Conservation (phyloP, 2,329 filamentous ascomycete genomes). For the Arthroderma sp. region DNA sequence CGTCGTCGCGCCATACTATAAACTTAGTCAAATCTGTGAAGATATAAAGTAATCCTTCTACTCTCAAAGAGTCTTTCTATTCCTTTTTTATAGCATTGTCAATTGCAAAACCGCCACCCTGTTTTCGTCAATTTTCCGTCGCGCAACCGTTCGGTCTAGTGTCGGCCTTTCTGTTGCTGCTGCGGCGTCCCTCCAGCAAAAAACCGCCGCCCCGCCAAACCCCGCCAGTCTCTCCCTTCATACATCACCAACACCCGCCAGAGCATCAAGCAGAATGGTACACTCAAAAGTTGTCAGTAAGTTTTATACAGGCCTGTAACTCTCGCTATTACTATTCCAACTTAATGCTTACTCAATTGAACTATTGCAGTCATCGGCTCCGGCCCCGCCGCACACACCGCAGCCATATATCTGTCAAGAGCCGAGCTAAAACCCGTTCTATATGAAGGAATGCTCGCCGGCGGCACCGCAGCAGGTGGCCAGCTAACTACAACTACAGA, state of each 20-base stretch:
- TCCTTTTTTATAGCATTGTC: background rate
- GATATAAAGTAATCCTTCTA: background rate
- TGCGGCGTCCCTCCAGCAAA: slow-evolving; percentile 54
- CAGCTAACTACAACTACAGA: slow-evolving; percentile 98
- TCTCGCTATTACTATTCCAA: background rate
- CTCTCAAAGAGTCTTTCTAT: background rate
- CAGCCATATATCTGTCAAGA: slow-evolving; percentile 87
- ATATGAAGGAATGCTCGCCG: slow-evolving; percentile 96
- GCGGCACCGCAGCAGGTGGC: slow-evolving; percentile 88
- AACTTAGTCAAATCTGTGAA: background rate
- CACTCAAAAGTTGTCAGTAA: slow-evolving; percentile 84
- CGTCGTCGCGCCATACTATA: background rate
- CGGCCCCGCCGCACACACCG: slow-evolving; percentile 92
- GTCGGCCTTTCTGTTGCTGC: slow-evolving; percentile 59
- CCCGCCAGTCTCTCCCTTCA: slow-evolving; percentile 20
- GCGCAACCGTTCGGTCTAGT: slow-evolving; percentile 58
- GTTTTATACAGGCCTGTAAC: slow-evolving; percentile 23
- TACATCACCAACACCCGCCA: slow-evolving; percentile 21
- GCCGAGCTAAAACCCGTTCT: slow-evolving; percentile 90
- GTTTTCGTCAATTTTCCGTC: slow-evolving; percentile 74
- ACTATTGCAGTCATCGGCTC: slow-evolving; percentile 60
- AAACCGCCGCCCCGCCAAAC: slow-evolving; percentile 32
- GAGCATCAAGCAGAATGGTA: slow-evolving; percentile 48
- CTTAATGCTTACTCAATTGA: background rate
- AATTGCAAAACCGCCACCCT: slow-evolving; percentile 54